Percentiles rank a stretch among this genome's conserved stretches.
Evolutionary conservation across 2,329 filamentous ascomycete genomes (phyloP).

Genomic region (Ceratocystis diversiconidia): DNA sequence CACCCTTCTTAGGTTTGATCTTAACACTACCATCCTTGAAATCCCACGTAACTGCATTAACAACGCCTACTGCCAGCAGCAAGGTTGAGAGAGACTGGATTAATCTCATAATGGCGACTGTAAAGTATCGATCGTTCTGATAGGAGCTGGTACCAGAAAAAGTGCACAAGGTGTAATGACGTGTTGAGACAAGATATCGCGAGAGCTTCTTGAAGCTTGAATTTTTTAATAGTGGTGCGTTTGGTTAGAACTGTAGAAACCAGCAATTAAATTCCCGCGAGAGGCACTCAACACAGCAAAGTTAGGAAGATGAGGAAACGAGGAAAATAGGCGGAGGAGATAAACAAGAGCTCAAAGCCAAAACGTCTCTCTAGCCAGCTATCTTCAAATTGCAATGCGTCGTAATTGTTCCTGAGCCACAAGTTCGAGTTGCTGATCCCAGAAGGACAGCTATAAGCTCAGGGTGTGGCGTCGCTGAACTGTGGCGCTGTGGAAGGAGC

Average conservation of each 20-base stretch:
- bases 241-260: conserved; percentile 3
- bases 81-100: conserved; percentile 25
- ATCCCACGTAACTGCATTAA: conserved; percentile 48
- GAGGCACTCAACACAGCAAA: background rate
- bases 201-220: conserved; percentile 6
- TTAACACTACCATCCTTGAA: conserved; percentile 60
- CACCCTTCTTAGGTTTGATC: conserved; percentile 50
- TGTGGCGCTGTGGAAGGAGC: conserved; percentile 1
- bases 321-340: background rate
- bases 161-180: conserved; percentile 4
- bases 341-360: background rate
- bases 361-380: conserved; percentile 1
- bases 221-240: background rate
- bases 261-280: conserved; percentile 9
- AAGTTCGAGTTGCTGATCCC: background rate
- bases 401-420: background rate
- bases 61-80: conserved; percentile 37
- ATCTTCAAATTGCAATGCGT: background rate
- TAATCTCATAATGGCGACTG: conserved; percentile 13
- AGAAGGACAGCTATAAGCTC: conserved; percentile 13
- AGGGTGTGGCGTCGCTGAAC: background rate
- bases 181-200: conserved; percentile 2
- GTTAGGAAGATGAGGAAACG: background rate
- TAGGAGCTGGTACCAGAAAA: conserved; percentile 17
- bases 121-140: background rate